Evolutionary conservation across 805 yeast species (phyloP).

Genomic region (Saturnispora hagleri): DNA sequence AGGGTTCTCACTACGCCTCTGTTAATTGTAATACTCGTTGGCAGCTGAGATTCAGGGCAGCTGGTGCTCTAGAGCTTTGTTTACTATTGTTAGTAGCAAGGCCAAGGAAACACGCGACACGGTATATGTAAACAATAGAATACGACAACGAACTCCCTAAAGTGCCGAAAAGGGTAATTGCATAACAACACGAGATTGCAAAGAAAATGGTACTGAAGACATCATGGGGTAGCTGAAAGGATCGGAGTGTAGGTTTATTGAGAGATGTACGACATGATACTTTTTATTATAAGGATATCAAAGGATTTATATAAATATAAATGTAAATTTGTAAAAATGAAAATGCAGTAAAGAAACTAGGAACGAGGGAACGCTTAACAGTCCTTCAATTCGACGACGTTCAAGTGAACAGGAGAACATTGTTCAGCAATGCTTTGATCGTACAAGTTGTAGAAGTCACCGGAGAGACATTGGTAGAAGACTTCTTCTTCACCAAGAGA

Average conservation of each 20-base stretch:
- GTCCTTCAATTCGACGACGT: slow-evolving; percentile 33
- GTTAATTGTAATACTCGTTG: no score
- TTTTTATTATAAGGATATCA: not conserved
- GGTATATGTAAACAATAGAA: not conserved
- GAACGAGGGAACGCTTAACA: slow-evolving; percentile 17
- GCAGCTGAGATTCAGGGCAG: no score
- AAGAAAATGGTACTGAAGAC: not conserved
- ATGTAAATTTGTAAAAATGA: not conserved
- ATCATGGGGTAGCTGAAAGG: not conserved
- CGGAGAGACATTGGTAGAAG: slow-evolving; percentile 48
- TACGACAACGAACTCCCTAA: not conserved
- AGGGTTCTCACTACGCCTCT: no score
- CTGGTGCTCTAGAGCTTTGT: not conserved
- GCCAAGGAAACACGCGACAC: not conserved
- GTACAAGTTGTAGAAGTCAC: slow-evolving; percentile 51
- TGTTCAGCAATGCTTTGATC: slow-evolving; percentile 39
- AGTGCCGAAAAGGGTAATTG: not conserved
- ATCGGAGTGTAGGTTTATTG: not conserved
- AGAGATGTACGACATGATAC: not conserved
- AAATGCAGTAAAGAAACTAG: not conserved
- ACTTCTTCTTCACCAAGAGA: slow-evolving; percentile 39
- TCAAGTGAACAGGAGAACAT: slow-evolving; percentile 38
- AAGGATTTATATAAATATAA: not conserved
- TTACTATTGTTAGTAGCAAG: not conserved
- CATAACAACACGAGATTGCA: not conserved